These are phyloP conservation scores for Albophoma yamanashiensis DNA, from an alignment of 2,329 filamentous ascomycete species.

Conservation along the genomic window DNA sequence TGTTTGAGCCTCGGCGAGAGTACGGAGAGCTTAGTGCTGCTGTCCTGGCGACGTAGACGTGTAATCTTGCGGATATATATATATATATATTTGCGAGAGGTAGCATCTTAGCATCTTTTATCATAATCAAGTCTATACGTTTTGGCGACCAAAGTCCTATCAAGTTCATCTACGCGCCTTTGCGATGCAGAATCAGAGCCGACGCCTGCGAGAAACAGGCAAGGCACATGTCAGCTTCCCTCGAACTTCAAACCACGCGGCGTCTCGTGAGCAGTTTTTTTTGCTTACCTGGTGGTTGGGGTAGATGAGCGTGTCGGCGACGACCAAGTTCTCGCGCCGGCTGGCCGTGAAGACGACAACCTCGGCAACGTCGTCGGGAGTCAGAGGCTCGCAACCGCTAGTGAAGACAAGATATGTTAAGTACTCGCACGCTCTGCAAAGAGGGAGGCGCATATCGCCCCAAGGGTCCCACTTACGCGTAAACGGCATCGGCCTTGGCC, in stretches of 20 bases:
- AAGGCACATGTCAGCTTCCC: neutral
- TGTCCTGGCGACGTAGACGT: neutral
- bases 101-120: neutral
- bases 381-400: slow-evolving; percentile 70
- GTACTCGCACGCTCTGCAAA: neutral
- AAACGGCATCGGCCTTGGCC: slow-evolving; percentile 80
- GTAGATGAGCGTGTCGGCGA: slow-evolving; percentile 80
- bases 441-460: neutral
- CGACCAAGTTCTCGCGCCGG: slow-evolving; percentile 78
- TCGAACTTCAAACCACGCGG: neutral
- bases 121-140: neutral
- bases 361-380: slow-evolving; percentile 84
- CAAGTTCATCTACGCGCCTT: slow-evolving; percentile 1
- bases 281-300: slow-evolving; percentile 80
- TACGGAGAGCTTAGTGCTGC: neutral
- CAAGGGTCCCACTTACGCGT: slow-evolving; percentile 49
- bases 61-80: neutral
- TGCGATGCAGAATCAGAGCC: slow-evolving; percentile 20
- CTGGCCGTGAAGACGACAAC: slow-evolving; percentile 78
- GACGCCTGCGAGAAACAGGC: slow-evolving; percentile 13
- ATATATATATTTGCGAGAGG: neutral
- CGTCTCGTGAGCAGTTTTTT: neutral
- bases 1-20: neutral
- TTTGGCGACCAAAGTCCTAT: neutral
- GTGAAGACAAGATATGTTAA: neutral